A percentile compares a stretch with the other conserved stretches of the same genome.
Evolutionary conservation across 129 eudicot genomes (phyloP).

Genomic region (Tagetes erecta): DNA sequence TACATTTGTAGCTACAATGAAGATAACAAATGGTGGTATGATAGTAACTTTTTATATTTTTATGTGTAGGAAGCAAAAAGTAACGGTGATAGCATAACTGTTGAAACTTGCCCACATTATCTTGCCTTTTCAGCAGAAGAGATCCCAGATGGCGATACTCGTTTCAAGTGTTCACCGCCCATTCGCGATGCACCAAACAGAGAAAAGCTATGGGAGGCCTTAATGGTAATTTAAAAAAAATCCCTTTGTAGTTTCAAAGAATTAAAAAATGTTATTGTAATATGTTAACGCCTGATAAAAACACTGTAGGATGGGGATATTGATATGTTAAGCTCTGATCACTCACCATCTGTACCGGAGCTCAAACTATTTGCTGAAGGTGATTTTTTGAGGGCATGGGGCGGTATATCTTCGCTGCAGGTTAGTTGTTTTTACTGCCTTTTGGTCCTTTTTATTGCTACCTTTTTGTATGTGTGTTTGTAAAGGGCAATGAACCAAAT

Average conservation of each 20-base stretch:
- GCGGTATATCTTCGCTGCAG: conserved; percentile 98
- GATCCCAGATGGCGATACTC: conserved; percentile 91
- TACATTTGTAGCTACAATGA: neutral
- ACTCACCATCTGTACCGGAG: conserved; percentile 90
- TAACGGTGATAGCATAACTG: conserved; percentile 81
- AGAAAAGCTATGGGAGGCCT: conserved; percentile 86
- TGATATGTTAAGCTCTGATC: conserved; percentile 97
- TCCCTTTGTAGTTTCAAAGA: neutral
- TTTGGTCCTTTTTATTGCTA: neutral
- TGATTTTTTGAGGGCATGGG: conserved; percentile 96
- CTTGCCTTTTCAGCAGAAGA: conserved; percentile 91
- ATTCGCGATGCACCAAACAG: conserved; percentile 74
- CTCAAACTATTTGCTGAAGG: conserved; percentile 82
- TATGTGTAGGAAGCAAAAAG: conserved; percentile 75
- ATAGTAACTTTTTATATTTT: neutral
- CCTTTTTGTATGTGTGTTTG: neutral
- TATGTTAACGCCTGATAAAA: neutral
- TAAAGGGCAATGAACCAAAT: neutral
- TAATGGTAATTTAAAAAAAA: conserved; percentile 50
- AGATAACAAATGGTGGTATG: conserved; percentile 5
- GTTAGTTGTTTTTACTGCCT: conserved; percentile 35
- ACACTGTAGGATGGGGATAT: conserved; percentile 72
- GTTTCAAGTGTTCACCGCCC: conserved; percentile 96
- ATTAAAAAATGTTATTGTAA: neutral
- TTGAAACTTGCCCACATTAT: conserved; percentile 98